Base-by-base conservation (phyloP, 352 stramenopile species). In the Hyaloperonospora brassicae region DNA sequence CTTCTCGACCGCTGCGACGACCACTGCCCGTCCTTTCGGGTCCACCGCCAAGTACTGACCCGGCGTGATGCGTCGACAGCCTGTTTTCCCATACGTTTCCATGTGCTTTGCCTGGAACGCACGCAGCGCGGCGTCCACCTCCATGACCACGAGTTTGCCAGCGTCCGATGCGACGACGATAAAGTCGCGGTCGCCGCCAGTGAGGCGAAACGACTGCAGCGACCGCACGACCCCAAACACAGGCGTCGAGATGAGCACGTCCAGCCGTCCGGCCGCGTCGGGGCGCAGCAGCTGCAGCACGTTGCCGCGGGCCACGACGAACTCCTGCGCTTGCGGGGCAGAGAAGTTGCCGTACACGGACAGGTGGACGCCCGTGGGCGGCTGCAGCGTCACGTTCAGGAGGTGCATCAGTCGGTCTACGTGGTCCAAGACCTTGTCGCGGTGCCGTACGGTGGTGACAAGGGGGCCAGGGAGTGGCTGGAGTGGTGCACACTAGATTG, bases 21-120 rank as follows among this genome's bases (percentile, higher is more conserved):
- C 97, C 17, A 98, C 80, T 17, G 96, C 96, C 17, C 97, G 89
- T 27, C 97, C 97, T 58, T 97, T 97, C 1, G 97, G 97, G 67
- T 99, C 97, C 7, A 78, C 81, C 0, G 95, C 95, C 25, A 99
- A 49, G 73, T 99, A 99, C 71, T 99, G 94, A 1, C 97, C 97
- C 0, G 97, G 97, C 13, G 97, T 98, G 56, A 97, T 97, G 25
- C 97, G 88, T 48, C 97, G 85, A 60, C 92, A 98, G 17, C 95
- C 96, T 0, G 89, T 97, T 73, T 98, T 98, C 47, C 96, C 96
- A 64, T 97, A 98, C 4, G 92, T 97, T 75, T 98, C 93, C 48
- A 73, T 92, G 72, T 98, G 95, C 38, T 95, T 75, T 40, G 78
- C 72, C 56, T 86, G 74, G 47, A 94, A 95, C 60, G 86, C 71